phyloP scores from a whole-genome alignment of 805 yeast genomes.

The Nakazawaea pomicola region DNA sequence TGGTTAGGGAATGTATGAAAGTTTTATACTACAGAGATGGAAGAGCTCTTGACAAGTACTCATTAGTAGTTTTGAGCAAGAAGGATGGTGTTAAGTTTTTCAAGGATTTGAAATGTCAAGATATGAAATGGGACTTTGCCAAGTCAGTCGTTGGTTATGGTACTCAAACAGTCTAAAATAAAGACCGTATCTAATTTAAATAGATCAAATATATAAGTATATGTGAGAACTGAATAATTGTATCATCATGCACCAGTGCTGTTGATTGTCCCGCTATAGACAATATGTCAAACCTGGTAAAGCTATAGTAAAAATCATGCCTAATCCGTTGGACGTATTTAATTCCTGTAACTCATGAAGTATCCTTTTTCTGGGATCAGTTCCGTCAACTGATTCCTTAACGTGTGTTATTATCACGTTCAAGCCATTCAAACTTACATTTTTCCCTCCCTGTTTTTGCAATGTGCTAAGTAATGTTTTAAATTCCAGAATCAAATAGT shows the following conservation, averaged over 20 bases:
- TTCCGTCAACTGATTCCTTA: conserved; percentile 31
- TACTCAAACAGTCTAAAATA: conserved; percentile 44
- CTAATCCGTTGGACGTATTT: conserved; percentile 32
- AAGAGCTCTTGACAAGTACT: conserved; percentile 81
- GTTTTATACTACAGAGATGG: conserved; percentile 96
- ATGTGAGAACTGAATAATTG: too few species aligned
- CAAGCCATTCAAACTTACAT: conserved; percentile 31
- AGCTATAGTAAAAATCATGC: conserved; percentile 44
- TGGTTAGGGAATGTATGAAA: conserved; percentile 85
- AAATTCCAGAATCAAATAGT: conserved; percentile 55
- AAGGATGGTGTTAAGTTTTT: conserved; percentile 52
- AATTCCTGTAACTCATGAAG: conserved; percentile 41
- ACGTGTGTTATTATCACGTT: conserved; percentile 50
- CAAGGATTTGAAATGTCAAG: conserved; percentile 59
- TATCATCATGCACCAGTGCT: too few species aligned
- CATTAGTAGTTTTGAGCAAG: conserved; percentile 70
- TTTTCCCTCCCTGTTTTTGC: neutral
- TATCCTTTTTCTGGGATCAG: conserved; percentile 57
- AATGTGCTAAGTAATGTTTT: conserved; percentile 18
- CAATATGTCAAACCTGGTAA: conserved; percentile 49
- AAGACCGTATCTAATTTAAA: too few species aligned
- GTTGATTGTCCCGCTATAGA: too few species aligned
- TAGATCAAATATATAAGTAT: neutral
- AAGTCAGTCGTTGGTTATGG: conserved; percentile 88
- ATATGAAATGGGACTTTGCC: conserved; percentile 90